phyloP scores from a whole-genome alignment of 371 early-diverging fungal genomes.

The Amoeboaphelidium occidentale region DNA sequence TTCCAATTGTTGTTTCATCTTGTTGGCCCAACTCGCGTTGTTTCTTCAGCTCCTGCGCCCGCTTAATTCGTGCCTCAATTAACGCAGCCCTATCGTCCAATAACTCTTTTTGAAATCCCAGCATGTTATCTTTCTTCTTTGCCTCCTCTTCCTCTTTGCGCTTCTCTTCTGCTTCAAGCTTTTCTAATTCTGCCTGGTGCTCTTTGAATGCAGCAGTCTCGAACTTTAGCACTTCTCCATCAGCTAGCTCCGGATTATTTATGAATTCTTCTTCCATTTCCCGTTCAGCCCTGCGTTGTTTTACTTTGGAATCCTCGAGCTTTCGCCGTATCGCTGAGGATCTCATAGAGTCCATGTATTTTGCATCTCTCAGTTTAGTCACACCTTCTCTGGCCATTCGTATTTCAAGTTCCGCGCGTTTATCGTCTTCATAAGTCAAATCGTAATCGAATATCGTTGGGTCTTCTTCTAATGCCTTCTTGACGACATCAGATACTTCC shows the following conservation, averaged over 20 bases:
- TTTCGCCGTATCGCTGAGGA: constrained; percentile 54
- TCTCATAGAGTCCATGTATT: constrained; percentile 48
- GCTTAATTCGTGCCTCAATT: too few relatives aligned
- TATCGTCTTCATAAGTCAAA: constrained; percentile 60
- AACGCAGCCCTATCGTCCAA: not conserved
- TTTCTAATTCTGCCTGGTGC: constrained; percentile 44
- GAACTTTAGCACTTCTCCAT: constrained; percentile 57
- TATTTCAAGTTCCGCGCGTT: constrained; percentile 25
- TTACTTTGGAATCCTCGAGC: constrained; percentile 47
- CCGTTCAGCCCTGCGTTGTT: constrained; percentile 47
- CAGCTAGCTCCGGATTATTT: too few relatives aligned
- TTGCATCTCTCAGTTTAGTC: constrained; percentile 16
- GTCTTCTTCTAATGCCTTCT: constrained; percentile 46
- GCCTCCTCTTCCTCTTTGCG: constrained; percentile 73
- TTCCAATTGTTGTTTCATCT: too few relatives aligned
- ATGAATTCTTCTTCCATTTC: constrained; percentile 47
- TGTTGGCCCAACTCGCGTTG: too few relatives aligned
- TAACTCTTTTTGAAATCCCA: not conserved
- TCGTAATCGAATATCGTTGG: constrained; percentile 73
- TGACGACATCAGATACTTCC: too few relatives aligned
- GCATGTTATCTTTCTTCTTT: constrained; percentile 21
- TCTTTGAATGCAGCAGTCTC: constrained; percentile 59
- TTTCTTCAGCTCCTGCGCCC: too few relatives aligned
- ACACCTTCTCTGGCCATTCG: constrained; percentile 16
- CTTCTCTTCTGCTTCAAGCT: too few relatives aligned